phyloP scores from a whole-genome alignment of 805 yeast genomes.

The Saccharomycopsis malanga region DNA sequence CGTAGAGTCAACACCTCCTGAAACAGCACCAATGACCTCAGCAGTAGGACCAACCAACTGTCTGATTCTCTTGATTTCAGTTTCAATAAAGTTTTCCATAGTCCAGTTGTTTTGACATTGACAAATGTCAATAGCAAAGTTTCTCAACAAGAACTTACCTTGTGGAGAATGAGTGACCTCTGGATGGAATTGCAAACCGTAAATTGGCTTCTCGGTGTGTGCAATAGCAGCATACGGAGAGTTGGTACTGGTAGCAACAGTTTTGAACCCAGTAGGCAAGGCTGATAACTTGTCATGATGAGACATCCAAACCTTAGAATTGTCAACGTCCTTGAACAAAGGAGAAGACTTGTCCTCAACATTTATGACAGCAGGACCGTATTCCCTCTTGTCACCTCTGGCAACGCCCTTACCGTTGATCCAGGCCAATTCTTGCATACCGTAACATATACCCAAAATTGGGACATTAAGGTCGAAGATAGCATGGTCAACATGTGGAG shows the following conservation, averaged over 20 bases:
- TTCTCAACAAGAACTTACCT: slow-evolving; percentile 81
- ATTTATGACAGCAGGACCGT: slow-evolving; percentile 88
- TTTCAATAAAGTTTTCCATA: slow-evolving; percentile 95
- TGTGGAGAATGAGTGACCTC: slow-evolving; percentile 94
- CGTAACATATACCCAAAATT: slow-evolving; percentile 95
- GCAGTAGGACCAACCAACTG: slow-evolving; percentile 93
- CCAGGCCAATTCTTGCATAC: slow-evolving; percentile 99
- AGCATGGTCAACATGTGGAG: slow-evolving; percentile 96
- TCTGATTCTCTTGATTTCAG: slow-evolving; percentile 91
- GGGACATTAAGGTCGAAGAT: slow-evolving; percentile 89
- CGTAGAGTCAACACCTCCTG: slow-evolving; percentile 99
- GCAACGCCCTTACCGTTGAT: slow-evolving; percentile 85
- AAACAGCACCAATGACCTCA: slow-evolving; percentile 98
- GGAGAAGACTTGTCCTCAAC: slow-evolving; percentile 63
- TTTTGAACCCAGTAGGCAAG: slow-evolving; percentile 81
- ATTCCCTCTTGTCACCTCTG: slow-evolving; percentile 95
- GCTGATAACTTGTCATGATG: slow-evolving; percentile 95
- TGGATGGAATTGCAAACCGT: slow-evolving; percentile 98
- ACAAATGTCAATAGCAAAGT: slow-evolving; percentile 92
- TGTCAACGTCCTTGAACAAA: slow-evolving; percentile 81
- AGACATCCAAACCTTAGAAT: slow-evolving; percentile 98
- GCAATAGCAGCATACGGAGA: slow-evolving; percentile 95
- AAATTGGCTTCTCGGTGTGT: slow-evolving; percentile 64
- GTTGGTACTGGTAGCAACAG: slow-evolving; percentile 86
- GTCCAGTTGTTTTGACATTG: slow-evolving; percentile 87